A percentile compares a stretch with the other conserved stretches of the same genome.
Evolutionary conservation across 306 rosid genomes (phyloP).

Genomic region (Datisca glomerata): DNA sequence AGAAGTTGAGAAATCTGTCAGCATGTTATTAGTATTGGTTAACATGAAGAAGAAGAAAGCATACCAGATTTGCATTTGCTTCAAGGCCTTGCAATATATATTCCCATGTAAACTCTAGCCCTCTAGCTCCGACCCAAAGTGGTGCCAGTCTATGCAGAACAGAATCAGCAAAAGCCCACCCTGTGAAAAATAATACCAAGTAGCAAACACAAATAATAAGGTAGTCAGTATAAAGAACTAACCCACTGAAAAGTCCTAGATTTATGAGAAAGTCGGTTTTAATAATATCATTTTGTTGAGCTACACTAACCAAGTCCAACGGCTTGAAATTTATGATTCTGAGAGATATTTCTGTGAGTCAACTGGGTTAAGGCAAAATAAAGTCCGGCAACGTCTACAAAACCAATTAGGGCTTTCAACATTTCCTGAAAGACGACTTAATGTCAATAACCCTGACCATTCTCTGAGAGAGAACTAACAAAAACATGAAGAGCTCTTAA

Average conservation of each 20-base stretch:
- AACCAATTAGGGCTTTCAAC: conserved; percentile 93
- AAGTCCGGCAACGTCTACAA: conserved; percentile 94
- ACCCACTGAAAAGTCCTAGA: background rate
- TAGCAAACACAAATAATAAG: background rate
- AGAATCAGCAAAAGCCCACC: conserved; percentile 99
- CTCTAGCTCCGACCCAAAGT: conserved; percentile 99
- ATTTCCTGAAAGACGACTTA: conserved; percentile 46
- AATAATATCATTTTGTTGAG: conserved; percentile 2
- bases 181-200: conserved; percentile 31
- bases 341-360: conserved; percentile 95
- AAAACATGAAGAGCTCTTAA: background rate
- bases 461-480: background rate
- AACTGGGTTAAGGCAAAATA: conserved; percentile 96
- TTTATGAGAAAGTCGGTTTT: conserved; percentile 2
- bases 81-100: conserved; percentile 89
- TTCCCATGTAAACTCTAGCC: conserved; percentile 98
- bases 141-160: conserved; percentile 93
- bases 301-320: conserved; percentile 91
- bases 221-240: background rate
- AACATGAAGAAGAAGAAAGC: conserved; percentile 11
- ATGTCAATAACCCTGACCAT: conserved; percentile 1
- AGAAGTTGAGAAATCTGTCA: no score
- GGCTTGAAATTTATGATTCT: conserved; percentile 95
- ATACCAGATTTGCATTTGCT: conserved; percentile 96
- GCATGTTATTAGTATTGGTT: no score